Conservation (phyloP, 2,329 filamentous ascomycete genomes). For the Alternaria burnsii region DNA sequence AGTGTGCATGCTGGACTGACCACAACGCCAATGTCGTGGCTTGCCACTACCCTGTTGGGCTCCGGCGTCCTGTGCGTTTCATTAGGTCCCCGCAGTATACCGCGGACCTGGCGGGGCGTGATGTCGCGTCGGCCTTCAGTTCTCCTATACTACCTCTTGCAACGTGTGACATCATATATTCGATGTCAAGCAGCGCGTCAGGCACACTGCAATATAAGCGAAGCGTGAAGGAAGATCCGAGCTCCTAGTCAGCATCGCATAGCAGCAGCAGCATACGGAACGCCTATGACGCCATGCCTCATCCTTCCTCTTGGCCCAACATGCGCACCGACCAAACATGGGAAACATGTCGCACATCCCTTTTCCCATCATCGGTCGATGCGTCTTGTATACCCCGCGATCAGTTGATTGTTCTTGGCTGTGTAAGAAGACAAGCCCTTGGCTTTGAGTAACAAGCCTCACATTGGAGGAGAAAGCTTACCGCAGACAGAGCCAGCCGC, state of each 20-base stretch:
- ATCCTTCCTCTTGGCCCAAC: conserved; percentile 30
- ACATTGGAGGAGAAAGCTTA: conserved; percentile 27
- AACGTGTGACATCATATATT: not conserved
- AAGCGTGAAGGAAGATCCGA: not conserved
- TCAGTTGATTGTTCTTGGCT: conserved; percentile 19
- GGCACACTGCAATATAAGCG: not conserved
- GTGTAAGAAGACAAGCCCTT: conserved; percentile 21
- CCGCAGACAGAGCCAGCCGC: conserved; percentile 20
- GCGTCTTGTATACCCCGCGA: conserved; percentile 15
- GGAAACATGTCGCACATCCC: conserved; percentile 11
- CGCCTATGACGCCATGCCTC: conserved; percentile 33
- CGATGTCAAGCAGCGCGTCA: not conserved
- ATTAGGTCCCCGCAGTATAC: not conserved
- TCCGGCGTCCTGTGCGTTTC: not conserved
- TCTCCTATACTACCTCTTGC: not conserved
- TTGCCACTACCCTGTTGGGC: not conserved
- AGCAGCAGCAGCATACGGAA: conserved; percentile 6
- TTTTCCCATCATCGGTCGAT: conserved; percentile 22
- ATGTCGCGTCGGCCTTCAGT: not conserved
- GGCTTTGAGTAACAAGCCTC: conserved; percentile 20
- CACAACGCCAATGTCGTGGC: not conserved
- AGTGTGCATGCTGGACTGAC: not conserved
- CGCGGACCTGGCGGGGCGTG: not conserved
- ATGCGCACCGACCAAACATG: conserved; percentile 14
- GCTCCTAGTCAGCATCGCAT: not conserved